Evolutionary conservation across 345 rosid species (phyloP).

Genomic region (Citrus maxima): DNA sequence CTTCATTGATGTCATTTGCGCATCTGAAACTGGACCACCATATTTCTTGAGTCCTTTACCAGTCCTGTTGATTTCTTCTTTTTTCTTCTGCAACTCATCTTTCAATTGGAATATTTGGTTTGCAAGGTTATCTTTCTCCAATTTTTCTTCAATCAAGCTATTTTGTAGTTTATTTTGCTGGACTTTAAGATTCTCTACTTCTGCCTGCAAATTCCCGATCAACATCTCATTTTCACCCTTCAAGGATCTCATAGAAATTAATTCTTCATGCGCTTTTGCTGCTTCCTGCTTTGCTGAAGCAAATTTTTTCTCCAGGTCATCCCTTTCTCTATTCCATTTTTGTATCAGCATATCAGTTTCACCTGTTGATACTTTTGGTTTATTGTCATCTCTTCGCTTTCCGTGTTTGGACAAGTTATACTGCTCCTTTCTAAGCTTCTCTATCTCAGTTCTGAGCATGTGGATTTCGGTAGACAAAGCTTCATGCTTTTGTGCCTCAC

Average conservation of each 20-base stretch:
- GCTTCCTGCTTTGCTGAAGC: constrained; percentile 49
- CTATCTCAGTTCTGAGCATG: constrained; percentile 42
- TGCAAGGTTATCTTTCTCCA: constrained; percentile 57
- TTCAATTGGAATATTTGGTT: constrained; percentile 48
- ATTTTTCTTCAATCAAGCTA: constrained; percentile 49
- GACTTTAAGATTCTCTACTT: constrained; percentile 44
- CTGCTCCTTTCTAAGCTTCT: constrained; percentile 30
- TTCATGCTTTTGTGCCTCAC: constrained; percentile 36
- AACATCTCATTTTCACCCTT: constrained; percentile 55
- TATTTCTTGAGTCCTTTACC: constrained; percentile 7
- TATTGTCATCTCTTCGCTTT: constrained; percentile 33
- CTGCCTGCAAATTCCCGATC: constrained; percentile 40
- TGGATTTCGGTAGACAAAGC: constrained; percentile 52
- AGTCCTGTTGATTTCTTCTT: constrained; percentile 34
- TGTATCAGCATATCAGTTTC: constrained; percentile 44
- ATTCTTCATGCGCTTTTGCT: constrained; percentile 45
- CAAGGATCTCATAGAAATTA: constrained; percentile 35
- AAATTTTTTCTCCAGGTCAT: constrained; percentile 43
- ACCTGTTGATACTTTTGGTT: constrained; percentile 25
- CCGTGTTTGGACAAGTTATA: constrained; percentile 19
- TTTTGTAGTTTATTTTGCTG: constrained; percentile 46
- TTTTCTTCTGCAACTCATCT: constrained; percentile 47
- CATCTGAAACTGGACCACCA: constrained; percentile 4
- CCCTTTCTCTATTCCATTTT: constrained; percentile 53
- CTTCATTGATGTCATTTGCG: constrained; percentile 14